Conservation (phyloP, 306 rosid species). For the Mucuna pruriens region DNA sequence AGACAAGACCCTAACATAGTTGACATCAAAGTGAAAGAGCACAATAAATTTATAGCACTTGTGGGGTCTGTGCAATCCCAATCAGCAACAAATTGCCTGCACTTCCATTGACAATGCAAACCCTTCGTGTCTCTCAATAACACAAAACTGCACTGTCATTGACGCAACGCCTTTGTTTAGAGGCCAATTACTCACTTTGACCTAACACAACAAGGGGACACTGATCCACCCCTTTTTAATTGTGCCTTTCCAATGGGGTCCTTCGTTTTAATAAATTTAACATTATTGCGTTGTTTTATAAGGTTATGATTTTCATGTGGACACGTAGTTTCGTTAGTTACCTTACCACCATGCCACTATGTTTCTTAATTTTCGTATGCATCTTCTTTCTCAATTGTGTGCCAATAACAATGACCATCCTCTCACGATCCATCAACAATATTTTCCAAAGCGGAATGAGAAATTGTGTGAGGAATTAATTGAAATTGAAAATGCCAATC, state of each 20-base stretch:
- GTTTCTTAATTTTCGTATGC: background rate
- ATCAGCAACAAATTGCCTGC: slow-evolving; percentile 50
- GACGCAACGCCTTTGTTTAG: slow-evolving; percentile 29
- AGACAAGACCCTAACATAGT: slow-evolving; percentile 45
- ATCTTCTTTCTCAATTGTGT: background rate
- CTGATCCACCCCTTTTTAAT: slow-evolving; percentile 35
- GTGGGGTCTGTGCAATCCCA: slow-evolving; percentile 48
- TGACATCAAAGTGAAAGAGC: slow-evolving; percentile 35
- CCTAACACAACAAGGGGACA: slow-evolving; percentile 37
- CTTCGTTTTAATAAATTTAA: background rate
- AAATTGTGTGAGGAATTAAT: background rate
- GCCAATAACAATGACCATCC: slow-evolving; percentile 20
- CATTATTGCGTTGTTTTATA: background rate
- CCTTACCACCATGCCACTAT: slow-evolving; percentile 30
- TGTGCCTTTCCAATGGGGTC: slow-evolving; percentile 23
- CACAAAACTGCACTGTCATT: slow-evolving; percentile 26
- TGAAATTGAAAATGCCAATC: slow-evolving; percentile 35
- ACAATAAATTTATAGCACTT: slow-evolving; percentile 20
- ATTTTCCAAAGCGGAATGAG: background rate
- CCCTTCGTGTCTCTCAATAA: slow-evolving; percentile 22
- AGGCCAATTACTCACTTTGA: slow-evolving; percentile 16
- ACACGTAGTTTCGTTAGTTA: slow-evolving; percentile 34
- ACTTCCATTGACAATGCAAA: slow-evolving; percentile 42
- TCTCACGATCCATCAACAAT: slow-evolving; percentile 30
- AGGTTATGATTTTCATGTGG: slow-evolving; percentile 26